Base-by-base conservation (phyloP, 805 yeast genomes). In the Wickerhamiella bombiphila region DNA sequence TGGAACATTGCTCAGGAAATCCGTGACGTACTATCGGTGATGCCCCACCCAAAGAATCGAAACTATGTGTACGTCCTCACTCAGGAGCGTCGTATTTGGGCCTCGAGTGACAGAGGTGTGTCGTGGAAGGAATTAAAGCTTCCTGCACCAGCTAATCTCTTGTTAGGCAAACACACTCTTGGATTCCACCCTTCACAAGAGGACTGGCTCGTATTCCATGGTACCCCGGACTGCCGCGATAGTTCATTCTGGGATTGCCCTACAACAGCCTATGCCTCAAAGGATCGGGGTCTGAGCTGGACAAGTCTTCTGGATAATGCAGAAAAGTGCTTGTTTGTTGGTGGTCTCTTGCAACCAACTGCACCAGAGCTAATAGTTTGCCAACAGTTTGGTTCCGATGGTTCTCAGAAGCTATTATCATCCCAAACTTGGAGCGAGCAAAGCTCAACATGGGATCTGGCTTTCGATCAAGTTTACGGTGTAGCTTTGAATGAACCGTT, bases 401-500 rank as follows among this genome's bases (percentile, higher is more conserved):
- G 42, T 32, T 3, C 29, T 5, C 29, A 30, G 19, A 35, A 42
- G 22, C 48, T 68, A n/a, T 53, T 70, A 9, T 65, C 80, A 1
- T 65, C 81, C 5, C 58, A 56, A 1, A n/a, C n/a, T n/a, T n/a
- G n/a, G n/a, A n/a, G n/a, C n/a, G 76, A 81, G 50, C 66, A 59
- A 47, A 77, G 76, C 54, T 46, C 58, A 17, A 43, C 47, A 33
- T 61, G 58, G 8, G 57, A 61, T 4, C 55, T 49, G 11, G 62
- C 70, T 3, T 71, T 77, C 49, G 72, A 72, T 2, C 59, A 68
- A 35, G 71, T 80, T 25, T 69, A 79, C 31, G 95, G 93, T 0
- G 75, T 73, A 46, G 83, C 91, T 15, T 63, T 74, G 24, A 72
- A 76, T 15, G 79, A 80, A 18, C 76, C 71, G 21, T 88, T 70